Conservation (phyloP, 2,329 filamentous ascomycete species). For the Hyphodiscus sp. region DNA sequence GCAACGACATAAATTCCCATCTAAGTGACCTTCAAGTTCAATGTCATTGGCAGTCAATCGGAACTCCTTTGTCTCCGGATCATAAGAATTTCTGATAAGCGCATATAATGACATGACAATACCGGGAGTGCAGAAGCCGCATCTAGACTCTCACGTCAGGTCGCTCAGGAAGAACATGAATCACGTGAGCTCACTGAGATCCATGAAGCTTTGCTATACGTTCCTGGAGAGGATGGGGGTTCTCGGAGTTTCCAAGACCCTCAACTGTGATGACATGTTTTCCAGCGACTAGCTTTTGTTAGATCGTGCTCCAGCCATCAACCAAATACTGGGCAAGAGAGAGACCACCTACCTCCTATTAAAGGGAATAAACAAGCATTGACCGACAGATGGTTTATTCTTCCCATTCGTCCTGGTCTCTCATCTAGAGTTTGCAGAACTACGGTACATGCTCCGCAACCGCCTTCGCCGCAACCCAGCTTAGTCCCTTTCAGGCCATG, state of each 20-base stretch:
- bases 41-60: constrained; percentile 62
- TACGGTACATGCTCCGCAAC: constrained; percentile 90
- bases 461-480: constrained; percentile 89
- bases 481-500: constrained; percentile 85
- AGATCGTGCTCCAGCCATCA: constrained; percentile 81
- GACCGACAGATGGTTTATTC: constrained; percentile 89
- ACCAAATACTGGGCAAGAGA: constrained; percentile 41
- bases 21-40: constrained; percentile 73
- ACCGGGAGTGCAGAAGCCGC: constrained; percentile 79
- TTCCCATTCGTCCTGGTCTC: constrained; percentile 56
- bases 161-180: background rate
- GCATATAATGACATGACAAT: constrained; percentile 98
- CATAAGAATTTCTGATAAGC: constrained; percentile 72
- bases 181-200: constrained; percentile 58
- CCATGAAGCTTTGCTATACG: constrained; percentile 84
- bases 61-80: constrained; percentile 39
- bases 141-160: constrained; percentile 8
- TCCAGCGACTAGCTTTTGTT: constrained; percentile 77
- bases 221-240: constrained; percentile 83
- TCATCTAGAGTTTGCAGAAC: constrained; percentile 68
- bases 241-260: constrained; percentile 79
- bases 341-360: constrained; percentile 17
- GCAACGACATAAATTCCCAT: constrained; percentile 89
- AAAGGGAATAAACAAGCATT: constrained; percentile 69
- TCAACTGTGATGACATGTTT: constrained; percentile 97